Conservation (phyloP, 2,329 filamentous ascomycete species). For the Aphanoascus verrucosus region DNA sequence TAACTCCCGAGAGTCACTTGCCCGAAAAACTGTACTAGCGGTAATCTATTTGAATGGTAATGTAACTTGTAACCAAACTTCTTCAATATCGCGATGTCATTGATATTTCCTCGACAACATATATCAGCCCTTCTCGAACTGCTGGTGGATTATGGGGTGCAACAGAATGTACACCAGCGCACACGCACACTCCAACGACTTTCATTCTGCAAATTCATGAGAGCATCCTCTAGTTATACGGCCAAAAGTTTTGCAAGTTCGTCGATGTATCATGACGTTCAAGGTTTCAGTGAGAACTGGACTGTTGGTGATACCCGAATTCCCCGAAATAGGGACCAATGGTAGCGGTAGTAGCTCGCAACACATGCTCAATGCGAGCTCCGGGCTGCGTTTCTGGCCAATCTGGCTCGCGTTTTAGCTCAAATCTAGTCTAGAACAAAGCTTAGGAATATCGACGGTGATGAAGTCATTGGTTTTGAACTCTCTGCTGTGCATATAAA, state of each 20-base stretch:
- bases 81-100: background rate
- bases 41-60: constrained; percentile 4
- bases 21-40: constrained; percentile 1
- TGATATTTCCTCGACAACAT: too few relatives aligned
- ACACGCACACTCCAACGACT: too few relatives aligned
- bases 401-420: background rate
- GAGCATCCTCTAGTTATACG: background rate
- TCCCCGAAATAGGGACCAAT: background rate
- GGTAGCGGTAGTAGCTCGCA: background rate
- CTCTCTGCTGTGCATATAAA: constrained; percentile 2
- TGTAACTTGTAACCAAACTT: too few relatives aligned
- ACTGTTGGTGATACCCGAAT: background rate
- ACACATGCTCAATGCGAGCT: background rate
- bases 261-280: background rate
- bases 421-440: background rate
- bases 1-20: constrained; percentile 3
- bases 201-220: background rate
- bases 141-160: too few relatives aligned
- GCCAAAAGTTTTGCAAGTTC: background rate
- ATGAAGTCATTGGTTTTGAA: constrained; percentile 10
- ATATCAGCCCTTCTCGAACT: too few relatives aligned
- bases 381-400: background rate
- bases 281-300: background rate
- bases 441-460: background rate
- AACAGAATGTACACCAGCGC: too few relatives aligned